Percentiles rank a stretch among this genome's conserved stretches.
Conservation (phyloP, 2,329 filamentous ascomycete genomes). For the Colletotrichum nymphaeae region DNA sequence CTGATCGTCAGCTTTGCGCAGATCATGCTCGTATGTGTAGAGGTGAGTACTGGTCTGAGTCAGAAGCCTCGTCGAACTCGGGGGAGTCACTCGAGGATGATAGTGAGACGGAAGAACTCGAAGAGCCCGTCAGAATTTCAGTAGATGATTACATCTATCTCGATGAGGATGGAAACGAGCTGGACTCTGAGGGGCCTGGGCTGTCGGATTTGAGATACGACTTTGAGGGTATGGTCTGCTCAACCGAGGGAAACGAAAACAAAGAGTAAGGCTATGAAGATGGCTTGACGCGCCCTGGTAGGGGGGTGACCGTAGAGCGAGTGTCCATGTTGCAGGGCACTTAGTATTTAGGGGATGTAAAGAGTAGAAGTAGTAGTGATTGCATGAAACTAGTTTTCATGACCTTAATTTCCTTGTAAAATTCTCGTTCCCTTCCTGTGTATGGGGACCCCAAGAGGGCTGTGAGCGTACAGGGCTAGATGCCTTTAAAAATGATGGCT, state of each 20-base stretch:
- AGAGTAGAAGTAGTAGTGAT: too few species aligned
- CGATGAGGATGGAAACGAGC: not conserved
- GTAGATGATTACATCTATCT: not conserved
- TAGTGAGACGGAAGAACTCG: not conserved
- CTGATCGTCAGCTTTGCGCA: not conserved
- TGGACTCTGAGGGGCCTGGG: not conserved
- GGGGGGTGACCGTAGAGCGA: not conserved
- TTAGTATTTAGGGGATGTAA: not conserved
- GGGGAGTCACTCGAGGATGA: too few species aligned
- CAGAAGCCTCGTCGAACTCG: accelerated
- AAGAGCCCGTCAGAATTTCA: not conserved
- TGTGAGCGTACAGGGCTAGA: too few species aligned
- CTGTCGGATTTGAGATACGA: not conserved
- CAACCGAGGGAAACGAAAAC: not conserved
- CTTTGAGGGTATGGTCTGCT: not conserved
- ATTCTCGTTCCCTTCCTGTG: too few species aligned
- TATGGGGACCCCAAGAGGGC: too few species aligned
- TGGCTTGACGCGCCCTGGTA: not conserved
- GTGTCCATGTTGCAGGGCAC: not conserved
- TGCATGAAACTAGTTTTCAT: too few species aligned
- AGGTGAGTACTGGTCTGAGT: too few species aligned
- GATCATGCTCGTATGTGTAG: not conserved
- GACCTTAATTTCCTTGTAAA: too few species aligned
- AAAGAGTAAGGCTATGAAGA: not conserved
- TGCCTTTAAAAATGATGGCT: too few species aligned